Percentiles rank a stretch among this genome's conserved stretches.
These are phyloP conservation scores for Chaetomium sp. DNA, from an alignment of 2,329 filamentous ascomycete genomes.

Conservation along the genomic window DNA sequence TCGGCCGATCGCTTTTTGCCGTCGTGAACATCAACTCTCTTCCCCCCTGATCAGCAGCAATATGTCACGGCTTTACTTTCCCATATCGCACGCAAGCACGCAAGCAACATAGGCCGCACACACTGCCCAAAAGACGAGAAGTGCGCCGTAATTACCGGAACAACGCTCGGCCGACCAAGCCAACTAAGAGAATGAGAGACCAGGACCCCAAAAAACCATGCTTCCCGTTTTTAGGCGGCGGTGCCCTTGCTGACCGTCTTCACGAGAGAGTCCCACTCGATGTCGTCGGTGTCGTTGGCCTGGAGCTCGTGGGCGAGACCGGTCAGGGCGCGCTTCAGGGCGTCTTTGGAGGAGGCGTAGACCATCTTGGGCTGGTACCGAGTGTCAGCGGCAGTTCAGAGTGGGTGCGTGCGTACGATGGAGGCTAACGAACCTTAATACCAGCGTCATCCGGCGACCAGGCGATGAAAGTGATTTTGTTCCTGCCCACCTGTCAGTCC, in stretches of 20 bases:
- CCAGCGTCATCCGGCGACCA: constrained; percentile 82
- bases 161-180: constrained; percentile 19
- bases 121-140: background rate
- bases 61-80: constrained; percentile 15
- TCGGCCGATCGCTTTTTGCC: background rate
- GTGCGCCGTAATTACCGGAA: constrained; percentile 9
- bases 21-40: constrained; percentile 8
- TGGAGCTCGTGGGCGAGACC: constrained; percentile 77
- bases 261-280: constrained; percentile 74
- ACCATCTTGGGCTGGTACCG: constrained; percentile 75
- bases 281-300: constrained; percentile 81
- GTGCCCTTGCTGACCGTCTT: constrained; percentile 65
- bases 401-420: background rate
- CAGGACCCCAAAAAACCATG: background rate
- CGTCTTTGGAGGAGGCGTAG: constrained; percentile 86
- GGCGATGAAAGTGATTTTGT: constrained; percentile 77
- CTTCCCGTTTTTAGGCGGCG: constrained; percentile 39
- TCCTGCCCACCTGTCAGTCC: constrained; percentile 48
- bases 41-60: constrained; percentile 3
- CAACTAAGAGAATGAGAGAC: constrained; percentile 15
- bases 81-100: background rate
- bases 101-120: constrained; percentile 2
- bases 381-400: background rate
- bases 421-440: constrained; percentile 64
- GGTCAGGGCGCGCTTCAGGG: constrained; percentile 76